Base-by-base conservation (phyloP, 805 yeast genomes). In the Kodamaea jinghongensis region DNA sequence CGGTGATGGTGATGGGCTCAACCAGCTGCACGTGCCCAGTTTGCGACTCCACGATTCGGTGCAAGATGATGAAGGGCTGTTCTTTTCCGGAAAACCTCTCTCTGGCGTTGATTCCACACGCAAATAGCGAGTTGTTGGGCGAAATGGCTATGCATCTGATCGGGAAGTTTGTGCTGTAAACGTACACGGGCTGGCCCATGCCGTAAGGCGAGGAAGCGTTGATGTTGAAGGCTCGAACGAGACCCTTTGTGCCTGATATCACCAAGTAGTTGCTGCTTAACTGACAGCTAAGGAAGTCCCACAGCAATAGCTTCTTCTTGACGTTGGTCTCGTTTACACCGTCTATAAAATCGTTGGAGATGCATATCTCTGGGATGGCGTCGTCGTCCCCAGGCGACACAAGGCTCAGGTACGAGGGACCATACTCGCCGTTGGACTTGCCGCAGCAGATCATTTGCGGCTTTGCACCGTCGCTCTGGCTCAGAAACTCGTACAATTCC, bases 101-200 rank as follows among this genome's bases (percentile, higher is more conserved):
- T 42, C 80, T 76, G 0, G 95, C 93, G 0, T 91, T 84, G 22
- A 90, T 81, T 1, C 95, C 93, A 47, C 87, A 77, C 4, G 93
- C 93, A 9, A 89, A 67, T 17, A 81, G 64, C 13, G 73, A 65
- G 17, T 84, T 88, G 47, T 75, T 68, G 0, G 79, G 75, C 7
- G 91, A 76, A 1, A 89, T 68, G 26, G 87, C 83, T 34, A 87
- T 70, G 53, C 96, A 87, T 37, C 95, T 61, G 27, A 90, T 83
- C 1, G 91, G 90, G 54, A 86, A 85, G 39, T 74, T 76, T 8
- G 87, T 81, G 28, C 76, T 66, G 53, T 85, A 79, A 0, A 86
- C 76, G 59, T 83, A 86, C 1, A 89, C 66, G 0, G 83, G 78
- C 43, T 69, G 67, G 3, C 96, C 96, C 23, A 67, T 28, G 9